These are phyloP conservation scores for Trichocomaceae sp. DNA, from an alignment of 2,329 filamentous ascomycete species.

Conservation along the genomic window DNA sequence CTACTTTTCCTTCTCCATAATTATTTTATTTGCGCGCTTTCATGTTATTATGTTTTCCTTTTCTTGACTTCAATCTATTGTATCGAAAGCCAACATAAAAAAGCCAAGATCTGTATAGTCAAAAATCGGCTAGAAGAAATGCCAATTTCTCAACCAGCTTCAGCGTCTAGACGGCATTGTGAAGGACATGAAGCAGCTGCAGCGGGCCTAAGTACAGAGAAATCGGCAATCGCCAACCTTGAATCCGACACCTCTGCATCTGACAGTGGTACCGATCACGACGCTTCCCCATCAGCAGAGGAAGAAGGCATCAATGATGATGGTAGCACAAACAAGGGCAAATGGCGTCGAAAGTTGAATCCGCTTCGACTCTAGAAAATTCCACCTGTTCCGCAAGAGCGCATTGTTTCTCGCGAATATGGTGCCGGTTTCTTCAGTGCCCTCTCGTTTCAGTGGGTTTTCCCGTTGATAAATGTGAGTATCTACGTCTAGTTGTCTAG, in stretches of 20 bases:
- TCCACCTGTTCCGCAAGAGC: conserved; percentile 51
- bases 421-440: conserved; percentile 66
- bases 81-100: neutral
- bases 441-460: conserved; percentile 85
- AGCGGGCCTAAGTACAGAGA: neutral
- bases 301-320: neutral
- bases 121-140: neutral
- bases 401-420: conserved; percentile 60
- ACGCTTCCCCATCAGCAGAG: neutral
- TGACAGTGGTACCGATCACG: neutral
- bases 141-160: neutral
- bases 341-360: conserved; percentile 39
- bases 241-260: neutral
- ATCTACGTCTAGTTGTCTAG: neutral
- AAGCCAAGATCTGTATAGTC: neutral
- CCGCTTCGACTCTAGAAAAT: conserved; percentile 42
- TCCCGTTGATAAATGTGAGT: conserved; percentile 70
- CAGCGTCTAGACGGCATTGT: neutral
- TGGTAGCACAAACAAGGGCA: neutral
- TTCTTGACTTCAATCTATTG: too few species aligned
- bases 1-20: too few species aligned
- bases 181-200: neutral
- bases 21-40: too few species aligned
- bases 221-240: neutral
- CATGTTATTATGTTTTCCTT: too few species aligned